Evolutionary conservation across 768 basidiomycete genomes (phyloP).

Genomic region (Phlebiopsis gigantea): DNA sequence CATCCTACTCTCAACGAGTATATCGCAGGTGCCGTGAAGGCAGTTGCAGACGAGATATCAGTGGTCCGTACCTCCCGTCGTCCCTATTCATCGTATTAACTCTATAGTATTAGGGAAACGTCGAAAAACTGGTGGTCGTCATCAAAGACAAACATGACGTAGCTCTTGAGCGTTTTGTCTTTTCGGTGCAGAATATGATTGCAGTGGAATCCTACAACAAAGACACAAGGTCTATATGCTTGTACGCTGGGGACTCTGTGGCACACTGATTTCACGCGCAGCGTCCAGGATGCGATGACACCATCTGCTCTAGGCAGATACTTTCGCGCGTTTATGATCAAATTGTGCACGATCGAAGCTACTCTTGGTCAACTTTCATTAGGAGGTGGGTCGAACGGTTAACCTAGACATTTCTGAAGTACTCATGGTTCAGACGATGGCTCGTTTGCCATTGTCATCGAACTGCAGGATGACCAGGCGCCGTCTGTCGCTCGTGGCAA

Average conservation of each 20-base stretch:
- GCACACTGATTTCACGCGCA: too few species aligned
- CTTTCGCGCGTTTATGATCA: constrained; percentile 79
- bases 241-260: too few species aligned
- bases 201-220: constrained; percentile 64
- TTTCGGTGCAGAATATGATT: constrained; percentile 81
- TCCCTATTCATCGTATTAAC: background rate
- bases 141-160: constrained; percentile 79
- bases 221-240: constrained; percentile 61
- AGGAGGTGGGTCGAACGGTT: constrained; percentile 42
- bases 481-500: constrained; percentile 48
- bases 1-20: constrained; percentile 87
- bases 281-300: constrained; percentile 69
- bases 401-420: background rate
- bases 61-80: background rate
- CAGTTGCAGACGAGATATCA: constrained; percentile 72
- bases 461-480: constrained; percentile 62
- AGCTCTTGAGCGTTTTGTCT: constrained; percentile 86
- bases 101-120: constrained; percentile 51
- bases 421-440: constrained; percentile 46
- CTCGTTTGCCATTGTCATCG: constrained; percentile 80
- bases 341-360: constrained; percentile 72
- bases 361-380: constrained; percentile 56
- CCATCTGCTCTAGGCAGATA: constrained; percentile 60
- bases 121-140: constrained; percentile 77
- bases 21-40: constrained; percentile 81